Percentiles rank a stretch among this genome's conserved stretches.
Evolutionary conservation across 2,329 filamentous ascomycete species (phyloP).

Genomic region (Metarhizium brunneum): DNA sequence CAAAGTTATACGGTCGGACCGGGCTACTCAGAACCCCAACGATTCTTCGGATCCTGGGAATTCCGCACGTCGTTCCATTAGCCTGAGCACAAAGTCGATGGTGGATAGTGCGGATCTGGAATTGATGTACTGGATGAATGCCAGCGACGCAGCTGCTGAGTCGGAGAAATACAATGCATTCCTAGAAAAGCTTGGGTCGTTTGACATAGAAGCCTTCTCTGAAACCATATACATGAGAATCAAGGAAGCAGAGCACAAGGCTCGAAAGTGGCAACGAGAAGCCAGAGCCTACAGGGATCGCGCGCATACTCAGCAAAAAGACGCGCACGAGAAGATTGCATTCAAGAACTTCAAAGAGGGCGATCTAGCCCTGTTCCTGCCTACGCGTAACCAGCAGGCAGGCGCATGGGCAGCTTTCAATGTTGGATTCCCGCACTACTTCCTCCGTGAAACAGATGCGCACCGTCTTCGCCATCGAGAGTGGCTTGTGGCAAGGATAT

Average conservation of each 20-base stretch:
- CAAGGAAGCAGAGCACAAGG: slow-evolving; percentile 87
- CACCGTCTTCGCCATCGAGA: slow-evolving; percentile 73
- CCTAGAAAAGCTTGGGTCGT: slow-evolving; percentile 61
- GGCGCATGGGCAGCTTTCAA: slow-evolving; percentile 98
- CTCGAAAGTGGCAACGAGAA: slow-evolving; percentile 88
- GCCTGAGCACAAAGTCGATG: slow-evolving; percentile 42
- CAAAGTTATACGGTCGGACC: slow-evolving; percentile 54
- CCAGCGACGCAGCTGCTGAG: slow-evolving; percentile 56
- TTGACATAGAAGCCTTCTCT: slow-evolving; percentile 75
- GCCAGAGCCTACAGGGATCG: slow-evolving; percentile 80
- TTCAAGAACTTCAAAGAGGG: slow-evolving; percentile 95
- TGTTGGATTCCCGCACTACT: slow-evolving; percentile 93
- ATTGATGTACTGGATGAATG: slow-evolving; percentile 75
- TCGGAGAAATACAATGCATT: slow-evolving; percentile 66
- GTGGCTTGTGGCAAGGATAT: slow-evolving; percentile 93
- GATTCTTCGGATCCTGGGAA: slow-evolving; percentile 47
- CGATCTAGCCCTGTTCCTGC: slow-evolving; percentile 86
- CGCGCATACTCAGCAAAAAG: slow-evolving; percentile 68
- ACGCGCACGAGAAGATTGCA: slow-evolving; percentile 91
- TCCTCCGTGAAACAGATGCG: slow-evolving; percentile 82
- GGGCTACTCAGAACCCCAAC: slow-evolving; percentile 43
- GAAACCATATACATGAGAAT: slow-evolving; percentile 83
- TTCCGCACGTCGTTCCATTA: slow-evolving; percentile 45
- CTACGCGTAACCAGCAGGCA: slow-evolving; percentile 87
- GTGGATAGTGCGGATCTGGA: slow-evolving; percentile 59